Base-by-base conservation (phyloP, 306 rosid species). In the Ormosia emarginata region DNA sequence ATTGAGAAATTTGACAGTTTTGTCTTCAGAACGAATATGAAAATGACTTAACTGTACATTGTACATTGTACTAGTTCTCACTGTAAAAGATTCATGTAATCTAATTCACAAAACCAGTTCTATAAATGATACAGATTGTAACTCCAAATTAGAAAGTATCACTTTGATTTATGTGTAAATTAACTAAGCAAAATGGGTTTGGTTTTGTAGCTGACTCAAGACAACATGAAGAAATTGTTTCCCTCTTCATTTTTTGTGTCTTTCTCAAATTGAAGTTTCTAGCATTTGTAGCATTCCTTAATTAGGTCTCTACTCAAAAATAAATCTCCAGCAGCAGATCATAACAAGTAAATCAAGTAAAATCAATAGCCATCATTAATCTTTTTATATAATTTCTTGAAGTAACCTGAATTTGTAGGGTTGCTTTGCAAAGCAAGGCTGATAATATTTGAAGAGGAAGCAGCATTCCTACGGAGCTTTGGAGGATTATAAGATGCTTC, bases 381-480 rank as follows among this genome's bases (percentile, higher is more conserved):
- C 29, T 30, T 56, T 14, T 7, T 72, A 43, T 37, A 33, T 6
- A 53, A 77, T 34, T 43, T 74, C 34, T 30, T 43, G 8, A 57
- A 85, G 46, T 32, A 8, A 93, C 99, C 98, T 82, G 90, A 43
- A 82, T 83, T 93, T 65, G 88, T 70, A 29, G 83, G 64, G 75
- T 83, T 67, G 84, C 86, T 74, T 69, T 91, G 96, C 10, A 55
- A 64, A 65, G 84, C 77, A 75, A 93, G 94, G 86, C 74, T 75
- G 41, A 88, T 89, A 14, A 96, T 96, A 85, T 93, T 93, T 78
- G 97, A 91, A 2, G 98, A 65, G 39, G 97, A 92, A 75, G 97
- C 89, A 79, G 97, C 94, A 74, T 93, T 91, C 86, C 97, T 90
- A 15, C 97, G 92, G 50, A 96, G 94, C 83, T 72, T 90, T 14